A percentile compares a stretch with the other conserved stretches of the same genome.
Conservation (phyloP, 192 early-diverging fungal species). For the Coemansia sp. region DNA sequence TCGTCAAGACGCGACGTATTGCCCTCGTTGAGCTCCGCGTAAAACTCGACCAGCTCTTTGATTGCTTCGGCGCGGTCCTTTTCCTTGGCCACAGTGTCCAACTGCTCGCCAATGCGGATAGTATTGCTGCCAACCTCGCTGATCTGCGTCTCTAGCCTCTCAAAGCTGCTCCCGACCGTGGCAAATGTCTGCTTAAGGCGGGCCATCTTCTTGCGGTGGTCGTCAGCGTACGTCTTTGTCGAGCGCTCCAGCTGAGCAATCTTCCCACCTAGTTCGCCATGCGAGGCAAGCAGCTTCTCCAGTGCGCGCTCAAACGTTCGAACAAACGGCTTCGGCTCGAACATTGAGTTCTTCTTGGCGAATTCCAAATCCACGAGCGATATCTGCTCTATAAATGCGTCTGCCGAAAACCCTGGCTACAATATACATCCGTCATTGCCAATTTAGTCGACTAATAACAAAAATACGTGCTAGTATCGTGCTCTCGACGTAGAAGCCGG, state of each 20-base stretch:
- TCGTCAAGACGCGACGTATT: constrained; percentile 73
- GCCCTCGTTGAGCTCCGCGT: constrained; percentile 87
- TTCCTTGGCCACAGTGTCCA: constrained; percentile 95
- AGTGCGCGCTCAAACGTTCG: constrained; percentile 85
- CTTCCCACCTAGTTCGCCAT: constrained; percentile 75
- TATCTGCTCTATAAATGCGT: constrained; percentile 63
- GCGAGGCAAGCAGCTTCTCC: constrained; percentile 80
- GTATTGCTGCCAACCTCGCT: constrained; percentile 94
- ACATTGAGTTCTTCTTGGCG: constrained; percentile 59
- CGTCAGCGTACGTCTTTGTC: constrained; percentile 71
- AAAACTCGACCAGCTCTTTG: constrained; percentile 90
- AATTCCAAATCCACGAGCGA: constrained; percentile 56
- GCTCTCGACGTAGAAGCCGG: not conserved
- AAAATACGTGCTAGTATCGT: not conserved
- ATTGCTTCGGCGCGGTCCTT: constrained; percentile 84
- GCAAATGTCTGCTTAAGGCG: constrained; percentile 83
- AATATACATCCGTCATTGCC: not conserved
- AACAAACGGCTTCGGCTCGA: constrained; percentile 93
- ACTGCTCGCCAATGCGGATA: constrained; percentile 96
- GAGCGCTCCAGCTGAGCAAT: constrained; percentile 86
- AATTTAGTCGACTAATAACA: not conserved
- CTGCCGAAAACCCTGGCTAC: constrained; percentile 59
- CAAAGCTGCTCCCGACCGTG: constrained; percentile 87
- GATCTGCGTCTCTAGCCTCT: constrained; percentile 84
- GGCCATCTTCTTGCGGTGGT: constrained; percentile 74